phyloP scores from a whole-genome alignment of 2,329 filamentous ascomycete species.

The Fusarium nelsonii region DNA sequence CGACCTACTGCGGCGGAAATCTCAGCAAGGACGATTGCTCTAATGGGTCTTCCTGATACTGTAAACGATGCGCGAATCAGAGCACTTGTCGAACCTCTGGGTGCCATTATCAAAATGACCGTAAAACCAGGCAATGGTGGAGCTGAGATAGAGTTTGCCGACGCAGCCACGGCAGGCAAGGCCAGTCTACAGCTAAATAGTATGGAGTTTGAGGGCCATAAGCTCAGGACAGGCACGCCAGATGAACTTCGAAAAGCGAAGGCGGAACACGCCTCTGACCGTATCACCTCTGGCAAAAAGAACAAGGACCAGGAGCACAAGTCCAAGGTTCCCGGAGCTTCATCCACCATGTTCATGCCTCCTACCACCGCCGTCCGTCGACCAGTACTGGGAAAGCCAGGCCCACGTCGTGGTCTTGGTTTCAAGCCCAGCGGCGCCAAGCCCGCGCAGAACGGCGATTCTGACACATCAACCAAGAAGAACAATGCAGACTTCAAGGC shows the following conservation, averaged over 20 bases:
- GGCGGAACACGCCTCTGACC: conserved; percentile 54
- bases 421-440: conserved; percentile 52
- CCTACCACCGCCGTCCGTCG: conserved; percentile 59
- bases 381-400: conserved; percentile 56
- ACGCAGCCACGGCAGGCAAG: conserved; percentile 77
- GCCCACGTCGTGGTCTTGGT: conserved; percentile 59
- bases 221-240: conserved; percentile 66
- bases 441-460: conserved; percentile 33
- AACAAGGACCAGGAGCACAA: conserved; percentile 48
- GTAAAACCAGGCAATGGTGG: conserved; percentile 86
- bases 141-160: conserved; percentile 85
- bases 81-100: conserved; percentile 76
- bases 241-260: conserved; percentile 67
- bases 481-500: conserved; percentile 71
- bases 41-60: conserved; percentile 91
- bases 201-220: conserved; percentile 65
- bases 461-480: conserved; percentile 55
- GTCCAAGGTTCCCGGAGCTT: conserved; percentile 16
- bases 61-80: conserved; percentile 88
- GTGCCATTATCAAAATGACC: conserved; percentile 78
- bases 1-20: conserved; percentile 63
- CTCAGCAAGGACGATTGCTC: conserved; percentile 77
- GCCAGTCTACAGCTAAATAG: conserved; percentile 72
- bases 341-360: conserved; percentile 56
- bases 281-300: conserved; percentile 49